Evolutionary conservation across 2,329 filamentous ascomycete species (phyloP).

Genomic region (Mycosphaerella sp.): DNA sequence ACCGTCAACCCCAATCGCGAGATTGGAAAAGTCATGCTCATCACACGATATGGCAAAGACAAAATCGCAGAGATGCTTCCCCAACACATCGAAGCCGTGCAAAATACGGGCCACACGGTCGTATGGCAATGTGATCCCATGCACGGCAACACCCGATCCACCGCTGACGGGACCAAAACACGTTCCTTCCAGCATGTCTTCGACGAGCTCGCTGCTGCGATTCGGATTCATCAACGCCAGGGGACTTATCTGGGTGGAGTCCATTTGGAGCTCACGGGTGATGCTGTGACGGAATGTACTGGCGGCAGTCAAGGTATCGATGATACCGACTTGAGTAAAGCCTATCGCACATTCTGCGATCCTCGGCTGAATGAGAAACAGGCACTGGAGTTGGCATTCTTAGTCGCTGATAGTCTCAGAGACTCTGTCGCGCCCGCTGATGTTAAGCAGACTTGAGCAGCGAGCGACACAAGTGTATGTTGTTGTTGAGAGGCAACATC

Average conservation of each 20-base stretch:
- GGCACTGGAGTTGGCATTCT: slow-evolving; percentile 86
- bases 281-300: slow-evolving; percentile 92
- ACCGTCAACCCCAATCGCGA: slow-evolving; percentile 77
- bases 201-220: slow-evolving; percentile 73
- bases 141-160: slow-evolving; percentile 73
- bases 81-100: slow-evolving; percentile 80
- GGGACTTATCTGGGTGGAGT: slow-evolving; percentile 87
- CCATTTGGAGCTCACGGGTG: slow-evolving; percentile 90
- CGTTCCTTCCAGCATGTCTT: slow-evolving; percentile 86
- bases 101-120: slow-evolving; percentile 66
- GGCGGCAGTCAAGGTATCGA: slow-evolving; percentile 80
- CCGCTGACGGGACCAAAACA: slow-evolving; percentile 78
- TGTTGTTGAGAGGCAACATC: no score
- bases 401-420: slow-evolving; percentile 62
- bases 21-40: slow-evolving; percentile 88
- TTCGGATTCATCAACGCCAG: slow-evolving; percentile 75
- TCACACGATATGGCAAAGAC: slow-evolving; percentile 83
- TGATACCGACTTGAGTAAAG: slow-evolving; percentile 80
- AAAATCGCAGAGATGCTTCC: slow-evolving; percentile 72
- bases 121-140: slow-evolving; percentile 99
- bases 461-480: no score
- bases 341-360: slow-evolving; percentile 96
- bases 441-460: no score
- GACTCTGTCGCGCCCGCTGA: neutral
- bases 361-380: slow-evolving; percentile 96